Evolutionary conservation across 176 grass and related monocot genomes (phyloP).

Genomic region (Bolboschoenus planiculmis): DNA sequence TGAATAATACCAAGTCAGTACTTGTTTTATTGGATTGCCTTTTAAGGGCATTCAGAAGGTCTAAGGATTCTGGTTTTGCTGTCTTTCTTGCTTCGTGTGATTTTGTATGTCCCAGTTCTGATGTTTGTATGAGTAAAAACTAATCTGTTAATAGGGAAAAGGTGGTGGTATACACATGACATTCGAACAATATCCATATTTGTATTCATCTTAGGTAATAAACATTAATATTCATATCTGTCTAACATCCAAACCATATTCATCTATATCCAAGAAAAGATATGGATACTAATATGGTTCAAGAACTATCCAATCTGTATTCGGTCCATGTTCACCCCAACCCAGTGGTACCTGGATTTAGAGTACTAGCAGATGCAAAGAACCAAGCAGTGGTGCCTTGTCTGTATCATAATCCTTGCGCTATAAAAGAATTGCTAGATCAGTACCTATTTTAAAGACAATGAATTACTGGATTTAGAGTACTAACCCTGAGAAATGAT

Average conservation of each 20-base stretch:
- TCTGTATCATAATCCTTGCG: no score
- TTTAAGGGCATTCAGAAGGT: neutral
- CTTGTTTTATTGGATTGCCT: neutral
- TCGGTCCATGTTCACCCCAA: neutral
- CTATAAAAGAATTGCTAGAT: neutral
- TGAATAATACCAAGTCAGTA: neutral
- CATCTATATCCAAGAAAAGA: neutral
- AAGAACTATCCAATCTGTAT: neutral
- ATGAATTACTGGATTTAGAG: no score
- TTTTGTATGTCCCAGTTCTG: neutral
- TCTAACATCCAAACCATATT: neutral
- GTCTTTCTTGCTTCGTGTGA: neutral
- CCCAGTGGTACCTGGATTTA: neutral
- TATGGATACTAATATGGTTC: neutral
- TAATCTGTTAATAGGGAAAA: neutral
- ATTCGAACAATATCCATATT: neutral
- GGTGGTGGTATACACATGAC: neutral
- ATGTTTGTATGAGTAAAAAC: neutral
- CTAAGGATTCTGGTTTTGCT: no score
- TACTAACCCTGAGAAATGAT: constrained; percentile 77
- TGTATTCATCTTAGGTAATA: neutral
- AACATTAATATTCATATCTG: neutral
- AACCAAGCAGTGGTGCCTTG: neutral
- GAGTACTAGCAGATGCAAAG: neutral
- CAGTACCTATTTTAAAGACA: no score